Base-by-base conservation (phyloP, 306 rosid species). In the Oemleria cerasiformis region DNA sequence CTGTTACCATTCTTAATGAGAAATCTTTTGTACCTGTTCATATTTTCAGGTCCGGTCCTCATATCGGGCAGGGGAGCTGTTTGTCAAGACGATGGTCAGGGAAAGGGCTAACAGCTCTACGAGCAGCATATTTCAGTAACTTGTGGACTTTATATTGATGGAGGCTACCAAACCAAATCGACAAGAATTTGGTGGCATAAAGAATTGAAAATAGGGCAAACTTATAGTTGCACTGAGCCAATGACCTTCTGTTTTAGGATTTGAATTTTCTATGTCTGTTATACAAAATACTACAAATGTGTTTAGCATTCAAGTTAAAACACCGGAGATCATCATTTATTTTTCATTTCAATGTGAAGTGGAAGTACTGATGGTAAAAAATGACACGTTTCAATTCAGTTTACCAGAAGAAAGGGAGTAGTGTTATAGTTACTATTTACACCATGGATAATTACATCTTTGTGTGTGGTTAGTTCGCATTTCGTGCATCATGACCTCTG, bases 51-150 rank as follows among this genome's bases (percentile, higher is more conserved):
- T 94, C 55, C 86, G 97, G 72, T 91, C 97, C 40, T 94, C 98
- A 2, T 94, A 91, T 67, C 85, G 98, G 80, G 98, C 98, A 17
- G 97, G 98, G 39, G 98, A 94, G 86, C 90, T 94, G 68, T 94
- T 91, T 71, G 97, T 94, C 38, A 53, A 94, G 76, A 91, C 97
- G 71, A 91, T 94, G 90, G 76, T 94, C 65, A 83, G 77, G 79
- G 96, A 87, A 73, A 84, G 71, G 70, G 76, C 80, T 71, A 73
- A 83, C 70, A 76, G 42, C 62, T 68, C 65, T 57, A 70, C 68
- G 49, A 73, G 65, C 20, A 8, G 65, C 20, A 8, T 12, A 23
- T 63, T 49, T 63, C 67, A 53, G 62, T 5, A 39, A 63, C 25
- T 66, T 57, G 2, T 71, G 48, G 40, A 55, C 72, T 64, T 45